These are phyloP conservation scores for Rhexocercosporidium sp. DNA, from an alignment of 2,329 filamentous ascomycete species.

Conservation along the genomic window DNA sequence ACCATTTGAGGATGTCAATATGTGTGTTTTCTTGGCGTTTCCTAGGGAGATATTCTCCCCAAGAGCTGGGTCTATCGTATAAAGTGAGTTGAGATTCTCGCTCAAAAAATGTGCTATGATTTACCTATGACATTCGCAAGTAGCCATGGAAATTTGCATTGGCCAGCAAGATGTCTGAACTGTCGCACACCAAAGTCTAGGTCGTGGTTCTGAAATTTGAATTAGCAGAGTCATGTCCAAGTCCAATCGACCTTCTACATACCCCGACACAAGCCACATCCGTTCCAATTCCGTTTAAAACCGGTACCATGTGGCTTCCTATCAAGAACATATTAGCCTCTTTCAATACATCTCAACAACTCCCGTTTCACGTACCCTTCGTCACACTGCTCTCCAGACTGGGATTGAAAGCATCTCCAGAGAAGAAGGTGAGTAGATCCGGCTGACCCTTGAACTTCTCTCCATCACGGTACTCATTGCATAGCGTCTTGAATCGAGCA, in stretches of 20 bases:
- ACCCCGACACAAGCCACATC: constrained; percentile 26
- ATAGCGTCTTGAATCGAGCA: constrained; percentile 25
- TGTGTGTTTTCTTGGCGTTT: constrained; percentile 24
- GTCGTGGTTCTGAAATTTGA: constrained; percentile 22
- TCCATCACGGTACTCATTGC: constrained; percentile 21
- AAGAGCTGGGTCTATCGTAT: constrained; percentile 20
- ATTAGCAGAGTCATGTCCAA: not conserved
- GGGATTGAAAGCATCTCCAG: constrained; percentile 27
- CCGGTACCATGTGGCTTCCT: constrained; percentile 27
- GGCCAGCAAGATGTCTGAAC: constrained; percentile 21
- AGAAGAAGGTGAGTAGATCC: constrained; percentile 24
- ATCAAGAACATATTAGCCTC: not conserved
- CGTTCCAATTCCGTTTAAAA: constrained; percentile 22
- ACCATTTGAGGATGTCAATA: constrained; percentile 24
- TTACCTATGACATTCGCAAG: constrained; percentile 24
- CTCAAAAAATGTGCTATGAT: too few species aligned
- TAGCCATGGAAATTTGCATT: constrained; percentile 25
- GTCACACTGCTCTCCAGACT: constrained; percentile 26
- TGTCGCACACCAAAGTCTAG: constrained; percentile 26
- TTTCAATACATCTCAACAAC: not conserved
- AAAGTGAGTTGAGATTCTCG: not conserved
- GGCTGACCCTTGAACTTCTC: constrained; percentile 19
- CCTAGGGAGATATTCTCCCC: constrained; percentile 22
- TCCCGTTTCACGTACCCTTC: constrained; percentile 8
- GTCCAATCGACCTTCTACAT: not conserved